A percentile compares a stretch with the other conserved stretches of the same genome.
These are phyloP conservation scores for Cymbopogon flexuosus DNA, from an alignment of 202 grass and related monocot genomes.

Conservation along the genomic window DNA sequence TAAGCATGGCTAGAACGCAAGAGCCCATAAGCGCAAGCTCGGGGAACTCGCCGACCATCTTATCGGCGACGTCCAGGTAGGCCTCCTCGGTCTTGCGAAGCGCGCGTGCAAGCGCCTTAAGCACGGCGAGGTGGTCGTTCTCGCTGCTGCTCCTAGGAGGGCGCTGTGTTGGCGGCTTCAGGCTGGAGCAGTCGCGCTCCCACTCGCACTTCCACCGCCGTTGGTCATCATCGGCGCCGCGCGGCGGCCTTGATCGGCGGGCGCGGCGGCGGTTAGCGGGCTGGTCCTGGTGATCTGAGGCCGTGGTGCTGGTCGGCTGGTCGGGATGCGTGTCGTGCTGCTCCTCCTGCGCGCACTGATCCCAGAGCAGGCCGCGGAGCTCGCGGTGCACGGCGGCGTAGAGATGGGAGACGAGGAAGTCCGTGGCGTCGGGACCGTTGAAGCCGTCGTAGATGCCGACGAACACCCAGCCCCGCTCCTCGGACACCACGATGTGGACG, in stretches of 20 bases:
- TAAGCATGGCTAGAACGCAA: slow-evolving; percentile 84
- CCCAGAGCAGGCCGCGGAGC: slow-evolving; percentile 66
- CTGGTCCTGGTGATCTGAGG: slow-evolving; percentile 30
- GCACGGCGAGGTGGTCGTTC: slow-evolving; percentile 56
- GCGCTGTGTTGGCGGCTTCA: slow-evolving; percentile 25
- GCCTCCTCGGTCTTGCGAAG: slow-evolving; percentile 68
- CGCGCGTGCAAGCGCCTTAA: slow-evolving; percentile 73
- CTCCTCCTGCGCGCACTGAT: slow-evolving; percentile 31
- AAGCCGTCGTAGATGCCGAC: slow-evolving; percentile 99
- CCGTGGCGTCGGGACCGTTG: slow-evolving; percentile 97
- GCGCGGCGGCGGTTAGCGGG: slow-evolving; percentile 16
- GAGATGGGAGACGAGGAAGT: slow-evolving; percentile 78
- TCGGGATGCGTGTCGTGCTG: neutral
- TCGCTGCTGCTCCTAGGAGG: slow-evolving; percentile 21
- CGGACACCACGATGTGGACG: slow-evolving; percentile 84
- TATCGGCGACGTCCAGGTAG: slow-evolving; percentile 72
- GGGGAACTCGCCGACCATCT: slow-evolving; percentile 70
- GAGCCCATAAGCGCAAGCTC: slow-evolving; percentile 97
- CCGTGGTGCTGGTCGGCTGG: slow-evolving; percentile 29
- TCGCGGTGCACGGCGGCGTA: slow-evolving; percentile 34
- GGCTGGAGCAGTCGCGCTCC: slow-evolving; percentile 47
- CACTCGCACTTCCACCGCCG: slow-evolving; percentile 50
- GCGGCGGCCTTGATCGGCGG: slow-evolving; percentile 23
- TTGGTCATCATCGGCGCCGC: slow-evolving; percentile 24
- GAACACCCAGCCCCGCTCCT: slow-evolving; percentile 76